Conservation (phyloP, 129 eudicot genomes). For the Centrapalus pauciflorus region DNA sequence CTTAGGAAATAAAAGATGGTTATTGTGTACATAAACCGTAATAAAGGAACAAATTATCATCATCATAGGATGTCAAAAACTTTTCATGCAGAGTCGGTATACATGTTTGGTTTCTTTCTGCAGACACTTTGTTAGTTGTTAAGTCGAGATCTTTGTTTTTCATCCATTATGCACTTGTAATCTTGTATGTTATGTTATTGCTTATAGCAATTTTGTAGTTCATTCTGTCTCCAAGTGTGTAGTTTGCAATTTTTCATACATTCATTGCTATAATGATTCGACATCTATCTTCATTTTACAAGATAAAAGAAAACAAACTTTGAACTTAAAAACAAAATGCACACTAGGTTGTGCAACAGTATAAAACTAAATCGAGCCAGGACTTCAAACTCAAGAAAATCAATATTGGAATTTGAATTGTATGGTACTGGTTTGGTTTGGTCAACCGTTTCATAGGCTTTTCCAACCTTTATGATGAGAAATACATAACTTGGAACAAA, state of each 20-base stretch:
- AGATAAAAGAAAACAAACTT: too few relatives aligned
- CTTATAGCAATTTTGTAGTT: not conserved
- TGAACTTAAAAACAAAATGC: too few relatives aligned
- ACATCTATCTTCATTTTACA: too few relatives aligned
- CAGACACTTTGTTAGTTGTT: too few relatives aligned
- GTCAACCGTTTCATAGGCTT: too few relatives aligned
- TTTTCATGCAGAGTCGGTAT: not conserved
- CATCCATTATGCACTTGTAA: not conserved
- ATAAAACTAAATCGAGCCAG: too few relatives aligned
- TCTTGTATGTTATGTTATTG: not conserved
- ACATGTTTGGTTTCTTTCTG: not conserved
- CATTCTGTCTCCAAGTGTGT: not conserved
- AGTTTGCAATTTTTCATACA: not conserved
- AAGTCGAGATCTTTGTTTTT: not conserved
- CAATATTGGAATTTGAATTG: too few relatives aligned
- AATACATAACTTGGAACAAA: too few relatives aligned
- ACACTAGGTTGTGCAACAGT: too few relatives aligned
- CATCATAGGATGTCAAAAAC: not conserved
- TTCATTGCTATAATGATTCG: not conserved
- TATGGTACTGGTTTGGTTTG: too few relatives aligned
- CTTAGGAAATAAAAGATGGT: slow-evolving; percentile 29
- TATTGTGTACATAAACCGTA: not conserved
- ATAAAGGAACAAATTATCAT: not conserved
- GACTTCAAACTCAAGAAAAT: too few relatives aligned
- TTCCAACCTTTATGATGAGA: too few relatives aligned